Percentiles rank a stretch among this genome's conserved stretches.
These are phyloP conservation scores for Backusella australiensis DNA, from an alignment of 192 early-diverging fungal species.

Conservation along the genomic window DNA sequence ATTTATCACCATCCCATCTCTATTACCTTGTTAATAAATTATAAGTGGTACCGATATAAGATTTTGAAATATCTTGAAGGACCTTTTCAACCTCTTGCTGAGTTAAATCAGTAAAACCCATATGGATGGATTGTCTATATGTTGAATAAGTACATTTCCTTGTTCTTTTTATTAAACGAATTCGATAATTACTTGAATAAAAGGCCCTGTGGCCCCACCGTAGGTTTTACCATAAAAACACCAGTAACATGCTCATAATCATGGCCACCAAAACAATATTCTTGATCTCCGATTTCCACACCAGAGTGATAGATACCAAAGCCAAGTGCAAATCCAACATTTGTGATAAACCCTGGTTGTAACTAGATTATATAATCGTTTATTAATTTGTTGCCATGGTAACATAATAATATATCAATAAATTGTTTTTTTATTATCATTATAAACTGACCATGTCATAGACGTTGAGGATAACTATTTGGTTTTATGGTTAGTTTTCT, in stretches of 20 bases:
- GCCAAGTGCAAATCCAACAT: constrained; percentile 25
- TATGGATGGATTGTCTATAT: constrained; percentile 24
- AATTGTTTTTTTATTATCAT: not conserved
- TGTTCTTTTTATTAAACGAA: not conserved
- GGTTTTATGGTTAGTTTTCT: not conserved
- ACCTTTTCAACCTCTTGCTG: constrained; percentile 9
- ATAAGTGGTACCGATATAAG: constrained; percentile 19
- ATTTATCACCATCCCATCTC: not conserved
- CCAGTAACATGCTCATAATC: constrained; percentile 30
- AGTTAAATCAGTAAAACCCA: constrained; percentile 26
- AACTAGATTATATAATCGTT: not conserved
- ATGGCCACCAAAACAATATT: constrained; percentile 40
- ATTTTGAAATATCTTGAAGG: constrained; percentile 13
- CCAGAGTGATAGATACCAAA: constrained; percentile 37
- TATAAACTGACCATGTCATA: constrained; percentile 30
- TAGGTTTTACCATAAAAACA: constrained; percentile 33
- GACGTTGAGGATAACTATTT: constrained; percentile 16
- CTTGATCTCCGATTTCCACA: constrained; percentile 24
- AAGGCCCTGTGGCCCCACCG: constrained; percentile 25
- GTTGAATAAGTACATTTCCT: not conserved
- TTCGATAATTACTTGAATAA: constrained; percentile 19
- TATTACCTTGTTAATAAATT: constrained; percentile 31
- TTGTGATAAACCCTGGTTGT: constrained; percentile 24
- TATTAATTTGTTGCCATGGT: not conserved
- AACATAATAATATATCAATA: not conserved